These are phyloP conservation scores for Delphinella strobiligena DNA, from an alignment of 2,329 filamentous ascomycete genomes.

Conservation along the genomic window DNA sequence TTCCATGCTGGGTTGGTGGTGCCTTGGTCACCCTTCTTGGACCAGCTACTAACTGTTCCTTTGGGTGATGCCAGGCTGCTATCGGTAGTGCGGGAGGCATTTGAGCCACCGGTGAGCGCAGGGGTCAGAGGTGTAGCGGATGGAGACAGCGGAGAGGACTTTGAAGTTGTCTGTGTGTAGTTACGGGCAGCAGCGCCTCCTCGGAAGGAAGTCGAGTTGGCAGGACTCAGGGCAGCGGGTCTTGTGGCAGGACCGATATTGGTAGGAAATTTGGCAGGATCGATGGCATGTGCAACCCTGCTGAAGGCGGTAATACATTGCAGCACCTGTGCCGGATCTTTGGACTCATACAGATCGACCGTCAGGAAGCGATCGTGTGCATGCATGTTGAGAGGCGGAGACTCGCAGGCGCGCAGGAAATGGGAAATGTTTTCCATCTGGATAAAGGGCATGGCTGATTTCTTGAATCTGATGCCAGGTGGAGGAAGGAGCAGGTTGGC, in stretches of 20 bases:
- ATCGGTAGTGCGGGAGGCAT: slow-evolving; percentile 44
- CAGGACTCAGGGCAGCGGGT: slow-evolving; percentile 32
- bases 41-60: slow-evolving; percentile 75
- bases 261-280: slow-evolving; percentile 61
- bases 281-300: slow-evolving; percentile 63
- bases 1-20: slow-evolving; percentile 89
- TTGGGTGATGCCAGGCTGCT: slow-evolving; percentile 30
- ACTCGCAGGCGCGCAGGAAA: slow-evolving; percentile 80
- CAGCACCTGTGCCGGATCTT: slow-evolving; percentile 90
- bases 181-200: not conserved
- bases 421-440: slow-evolving; percentile 99
- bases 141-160: slow-evolving; percentile 16
- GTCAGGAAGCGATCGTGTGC: slow-evolving; percentile 95
- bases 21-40: slow-evolving; percentile 68
- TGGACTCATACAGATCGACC: slow-evolving; percentile 88
- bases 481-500: slow-evolving; percentile 67
- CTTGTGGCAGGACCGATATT: slow-evolving; percentile 60
- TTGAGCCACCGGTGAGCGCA: slow-evolving; percentile 40
- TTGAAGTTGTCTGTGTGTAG: not conserved
- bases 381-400: slow-evolving; percentile 72
- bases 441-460: slow-evolving; percentile 90
- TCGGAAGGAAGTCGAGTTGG: slow-evolving; percentile 16
- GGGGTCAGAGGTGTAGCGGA: slow-evolving; percentile 30
- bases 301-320: slow-evolving; percentile 91
- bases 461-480: slow-evolving; percentile 78